Percentiles rank a stretch among this genome's conserved stretches.
phyloP scores from a whole-genome alignment of 148 eudicot genomes.

The Rheum nobile region DNA sequence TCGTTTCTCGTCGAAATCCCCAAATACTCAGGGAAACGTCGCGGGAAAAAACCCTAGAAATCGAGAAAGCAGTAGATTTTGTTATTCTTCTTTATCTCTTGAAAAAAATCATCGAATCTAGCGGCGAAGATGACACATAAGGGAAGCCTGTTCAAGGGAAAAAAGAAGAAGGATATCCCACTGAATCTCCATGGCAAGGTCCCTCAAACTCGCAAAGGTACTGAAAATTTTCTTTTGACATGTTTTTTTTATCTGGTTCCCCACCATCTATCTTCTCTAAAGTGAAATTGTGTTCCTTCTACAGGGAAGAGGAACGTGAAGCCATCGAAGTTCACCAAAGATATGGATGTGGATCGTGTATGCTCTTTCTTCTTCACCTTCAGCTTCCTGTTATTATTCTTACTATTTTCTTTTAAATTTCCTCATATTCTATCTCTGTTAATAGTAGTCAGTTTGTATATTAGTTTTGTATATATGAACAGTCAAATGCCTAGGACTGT shows the following conservation, averaged over 20 bases:
- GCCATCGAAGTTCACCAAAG: too few species aligned
- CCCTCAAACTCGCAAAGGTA: slow-evolving; percentile 40
- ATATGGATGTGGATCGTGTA: too few species aligned
- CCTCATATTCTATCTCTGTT: neutral
- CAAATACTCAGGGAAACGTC: neutral
- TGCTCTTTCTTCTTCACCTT: too few species aligned
- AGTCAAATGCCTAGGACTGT: neutral
- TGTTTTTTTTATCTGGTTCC: neutral
- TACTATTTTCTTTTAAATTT: neutral
- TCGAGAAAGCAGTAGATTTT: neutral
- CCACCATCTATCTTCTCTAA: neutral
- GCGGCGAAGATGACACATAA: slow-evolving; percentile 63
- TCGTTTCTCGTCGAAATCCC: too few species aligned
- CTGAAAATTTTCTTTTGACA: too few species aligned
- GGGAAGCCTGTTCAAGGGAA: slow-evolving; percentile 56
- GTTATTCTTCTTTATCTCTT: neutral
- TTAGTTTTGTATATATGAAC: too few species aligned
- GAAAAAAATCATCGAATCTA: too few species aligned
- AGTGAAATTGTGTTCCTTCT: neutral
- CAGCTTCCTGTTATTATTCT: neutral
- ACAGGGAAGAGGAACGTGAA: slow-evolving; percentile 64
- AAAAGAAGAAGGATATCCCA: slow-evolving; percentile 51
- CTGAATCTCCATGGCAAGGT: slow-evolving; percentile 66
- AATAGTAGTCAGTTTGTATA: too few species aligned
- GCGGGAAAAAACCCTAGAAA: neutral